Evolutionary conservation across 495 filamentous ascomycete genomes (phyloP).

Genomic region (Xylaria longipes): DNA sequence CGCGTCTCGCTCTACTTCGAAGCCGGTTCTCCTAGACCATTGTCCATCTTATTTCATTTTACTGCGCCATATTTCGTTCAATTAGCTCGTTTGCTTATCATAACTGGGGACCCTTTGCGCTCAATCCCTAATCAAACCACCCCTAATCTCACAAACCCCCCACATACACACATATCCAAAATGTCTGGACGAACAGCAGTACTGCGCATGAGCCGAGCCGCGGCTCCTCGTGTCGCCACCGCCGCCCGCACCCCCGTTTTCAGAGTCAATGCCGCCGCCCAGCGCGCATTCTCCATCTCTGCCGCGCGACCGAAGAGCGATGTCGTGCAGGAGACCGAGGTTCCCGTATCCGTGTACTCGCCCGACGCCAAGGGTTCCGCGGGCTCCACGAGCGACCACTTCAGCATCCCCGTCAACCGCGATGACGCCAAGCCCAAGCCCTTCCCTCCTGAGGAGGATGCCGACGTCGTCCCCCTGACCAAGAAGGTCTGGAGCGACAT

Average conservation of each 20-base stretch:
- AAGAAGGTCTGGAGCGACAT: slow-evolving; percentile 53
- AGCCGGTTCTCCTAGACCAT: not conserved
- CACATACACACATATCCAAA: slow-evolving; percentile 32
- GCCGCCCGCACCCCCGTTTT: slow-evolving; percentile 36
- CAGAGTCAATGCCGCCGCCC: slow-evolving; percentile 47
- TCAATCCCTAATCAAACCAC: not conserved
- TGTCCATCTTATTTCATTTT: slow-evolving; percentile 21
- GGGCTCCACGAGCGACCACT: slow-evolving; percentile 62
- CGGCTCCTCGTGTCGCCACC: slow-evolving; percentile 41
- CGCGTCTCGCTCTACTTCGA: slow-evolving; percentile 15
- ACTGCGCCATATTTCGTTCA: slow-evolving; percentile 8
- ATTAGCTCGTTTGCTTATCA: slow-evolving; percentile 11
- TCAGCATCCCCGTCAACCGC: slow-evolving; percentile 80
- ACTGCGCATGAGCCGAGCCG: slow-evolving; percentile 41
- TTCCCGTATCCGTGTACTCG: slow-evolving; percentile 56
- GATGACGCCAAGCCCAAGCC: slow-evolving; percentile 48
- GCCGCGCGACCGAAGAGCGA: slow-evolving; percentile 38
- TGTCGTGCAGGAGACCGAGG: slow-evolving; percentile 57
- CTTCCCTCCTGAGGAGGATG: slow-evolving; percentile 41
- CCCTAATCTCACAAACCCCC: not conserved
- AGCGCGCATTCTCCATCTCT: slow-evolving; percentile 44
- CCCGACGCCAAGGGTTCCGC: slow-evolving; percentile 50
- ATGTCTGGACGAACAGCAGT: slow-evolving; percentile 51
- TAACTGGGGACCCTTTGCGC: not conserved
- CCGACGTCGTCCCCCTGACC: slow-evolving; percentile 50